phyloP scores from a whole-genome alignment of 129 eudicot genomes.

The Centrapalus pauciflorus region DNA sequence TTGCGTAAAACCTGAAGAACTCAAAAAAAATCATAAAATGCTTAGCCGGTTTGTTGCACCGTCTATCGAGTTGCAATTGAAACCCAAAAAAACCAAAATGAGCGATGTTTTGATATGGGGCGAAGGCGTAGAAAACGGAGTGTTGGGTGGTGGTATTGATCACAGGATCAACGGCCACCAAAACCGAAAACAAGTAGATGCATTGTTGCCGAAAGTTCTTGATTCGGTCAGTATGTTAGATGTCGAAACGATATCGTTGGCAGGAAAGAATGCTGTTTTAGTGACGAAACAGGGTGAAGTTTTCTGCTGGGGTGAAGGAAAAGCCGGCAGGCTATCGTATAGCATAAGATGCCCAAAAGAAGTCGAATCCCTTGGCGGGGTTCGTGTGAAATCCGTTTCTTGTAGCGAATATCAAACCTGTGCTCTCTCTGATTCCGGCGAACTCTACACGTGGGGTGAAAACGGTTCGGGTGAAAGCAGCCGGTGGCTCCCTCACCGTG shows the following conservation, averaged over 20 bases:
- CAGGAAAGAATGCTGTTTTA: slow-evolving; percentile 39
- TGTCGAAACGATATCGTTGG: slow-evolving; percentile 37
- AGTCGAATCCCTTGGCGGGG: slow-evolving; percentile 38
- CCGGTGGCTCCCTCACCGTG: slow-evolving; percentile 43
- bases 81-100: slow-evolving; percentile 9
- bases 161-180: background rate
- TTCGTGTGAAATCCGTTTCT: slow-evolving; percentile 34
- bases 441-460: slow-evolving; percentile 63
- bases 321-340: slow-evolving; percentile 43
- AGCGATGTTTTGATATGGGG: slow-evolving; percentile 64
- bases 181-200: slow-evolving; percentile 20
- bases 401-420: slow-evolving; percentile 68
- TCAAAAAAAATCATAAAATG: slow-evolving; percentile 15
- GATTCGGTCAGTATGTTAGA: slow-evolving; percentile 56
- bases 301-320: slow-evolving; percentile 65
- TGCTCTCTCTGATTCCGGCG: slow-evolving; percentile 47
- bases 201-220: slow-evolving; percentile 42
- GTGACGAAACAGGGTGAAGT: slow-evolving; percentile 58
- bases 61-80: slow-evolving; percentile 1
- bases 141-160: slow-evolving; percentile 24
- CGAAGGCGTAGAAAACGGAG: slow-evolving; percentile 40
- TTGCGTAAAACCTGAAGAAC: slow-evolving; percentile 25
- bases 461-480: slow-evolving; percentile 23
- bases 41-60: slow-evolving; percentile 19
- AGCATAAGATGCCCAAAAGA: slow-evolving; percentile 37